phyloP scores from a whole-genome alignment of 352 stramenopile genomes.

The Globisporangium mamillatum region DNA sequence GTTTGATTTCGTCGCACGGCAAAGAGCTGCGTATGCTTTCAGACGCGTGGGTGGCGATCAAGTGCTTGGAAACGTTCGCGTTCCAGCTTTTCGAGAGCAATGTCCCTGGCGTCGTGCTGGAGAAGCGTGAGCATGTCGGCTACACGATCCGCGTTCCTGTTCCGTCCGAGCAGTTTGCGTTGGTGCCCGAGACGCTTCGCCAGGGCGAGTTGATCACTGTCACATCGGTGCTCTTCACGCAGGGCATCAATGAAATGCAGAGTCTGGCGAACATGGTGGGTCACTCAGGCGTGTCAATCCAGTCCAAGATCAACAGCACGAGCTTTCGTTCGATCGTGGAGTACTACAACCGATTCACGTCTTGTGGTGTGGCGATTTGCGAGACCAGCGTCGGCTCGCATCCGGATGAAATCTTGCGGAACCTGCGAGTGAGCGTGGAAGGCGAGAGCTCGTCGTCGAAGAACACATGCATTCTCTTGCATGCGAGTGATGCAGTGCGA shows the following conservation, averaged over 20 bases:
- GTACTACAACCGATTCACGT: conserved; percentile 71
- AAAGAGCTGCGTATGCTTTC: conserved; percentile 96
- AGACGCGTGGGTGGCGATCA: conserved; percentile 87
- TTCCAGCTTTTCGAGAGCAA: conserved; percentile 67
- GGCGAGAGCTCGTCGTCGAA: conserved; percentile 78
- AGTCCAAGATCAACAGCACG: conserved; percentile 80
- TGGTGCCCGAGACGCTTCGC: conserved; percentile 51
- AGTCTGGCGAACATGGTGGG: conserved; percentile 89
- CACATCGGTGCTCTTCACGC: conserved; percentile 81
- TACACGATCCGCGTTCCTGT: conserved; percentile 71
- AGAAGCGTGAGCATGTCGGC: conserved; percentile 55
- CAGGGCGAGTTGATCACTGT: conserved; percentile 59
- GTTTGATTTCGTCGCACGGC: conserved; percentile 92
- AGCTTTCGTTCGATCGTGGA: conserved; percentile 68
- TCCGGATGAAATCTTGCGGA: conserved; percentile 65
- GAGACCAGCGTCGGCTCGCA: conserved; percentile 57
- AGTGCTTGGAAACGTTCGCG: conserved; percentile 82
- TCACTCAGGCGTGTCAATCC: conserved; percentile 75
- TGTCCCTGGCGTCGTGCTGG: conserved; percentile 47
- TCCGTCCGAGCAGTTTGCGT: conserved; percentile 34
- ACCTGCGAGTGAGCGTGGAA: conserved; percentile 62
- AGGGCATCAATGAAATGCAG: conserved; percentile 94
- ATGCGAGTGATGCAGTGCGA: conserved; percentile 82
- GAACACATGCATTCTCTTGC: conserved; percentile 85
- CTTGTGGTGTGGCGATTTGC: conserved; percentile 33